Base-by-base conservation (phyloP, 2,329 filamentous ascomycete genomes). In the Exophiala viscosa region DNA sequence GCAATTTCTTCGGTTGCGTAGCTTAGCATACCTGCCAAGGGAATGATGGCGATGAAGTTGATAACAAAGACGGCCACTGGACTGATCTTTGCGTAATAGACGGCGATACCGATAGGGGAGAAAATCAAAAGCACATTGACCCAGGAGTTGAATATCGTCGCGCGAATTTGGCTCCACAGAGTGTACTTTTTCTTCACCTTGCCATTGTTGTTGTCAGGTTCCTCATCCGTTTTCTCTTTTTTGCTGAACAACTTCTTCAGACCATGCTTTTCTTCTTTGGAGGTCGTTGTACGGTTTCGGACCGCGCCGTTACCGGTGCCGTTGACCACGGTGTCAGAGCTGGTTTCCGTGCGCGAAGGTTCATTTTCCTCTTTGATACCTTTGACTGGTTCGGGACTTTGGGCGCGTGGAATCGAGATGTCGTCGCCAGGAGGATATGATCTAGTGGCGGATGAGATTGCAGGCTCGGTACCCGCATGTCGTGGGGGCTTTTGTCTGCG, bases 41-140 rank as follows among this genome's bases (percentile, higher is more conserved):
- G 91, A 54, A 96, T 85, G 62, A 96, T 96, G 56, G 91, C 92
- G 59, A 96, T 81, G 65, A 96, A 96, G 73, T 96, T 96, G 70
- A 96, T 81, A 50, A 91, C 82, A 65, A 96, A 96, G 42, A 93
- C 76, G 15, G 78, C 80, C 52, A 86, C 76, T 2, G 78, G 75
- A 64, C 79, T 76, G 46, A 87, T 72, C 9, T 73, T 59, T 14
- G 83, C 72, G 65, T 86, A 90, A 63, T 88, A 82, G 47, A 92
- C 69, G 1, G 81, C 87, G 34, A 64, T 62, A 13, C 61, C 61
- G 31, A 61, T 48, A 2, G 61, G 61, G 14, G 57, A 60, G 17
- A 85, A 83, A 13, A 96, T 47, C 17, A 96, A 74, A 20, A 96
- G 73, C 18, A 95, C 65, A 65, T 96, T 96, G 73, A 96, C 86